Evolutionary conservation across 75 land plant genomes (phyloP), one percentile per base, ranked within the genome.

Genomic region (Ceratopteris richardii): DNA sequence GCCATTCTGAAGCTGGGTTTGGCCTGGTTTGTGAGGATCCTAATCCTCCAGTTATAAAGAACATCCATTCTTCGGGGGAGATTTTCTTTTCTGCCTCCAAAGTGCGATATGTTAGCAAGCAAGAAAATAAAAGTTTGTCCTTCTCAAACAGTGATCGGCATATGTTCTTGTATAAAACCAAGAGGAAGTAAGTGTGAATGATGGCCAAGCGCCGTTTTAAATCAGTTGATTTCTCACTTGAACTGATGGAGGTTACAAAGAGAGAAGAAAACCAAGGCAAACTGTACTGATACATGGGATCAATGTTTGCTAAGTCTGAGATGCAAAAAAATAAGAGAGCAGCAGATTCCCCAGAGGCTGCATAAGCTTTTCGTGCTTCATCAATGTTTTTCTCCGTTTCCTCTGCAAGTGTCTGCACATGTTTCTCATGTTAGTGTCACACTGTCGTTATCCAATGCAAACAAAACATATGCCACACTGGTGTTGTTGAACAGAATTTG

Each of bases 221-320:
- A 43, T 73, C 53, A 0, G 64, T 16, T 12, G 54, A 21, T 54
- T 66, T 73, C 23, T 66, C 65, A 21, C 70, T 66, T 23, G 56
- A 47, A 21, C 53, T 56, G 54, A 73, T 73, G 0, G 76, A 73
- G n/a, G 29, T 47, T 5, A 73, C 55, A 31, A 73, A 73, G 0
- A 73, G 64, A 0, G 76, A 59, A 14, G 69, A 70, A 66, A 73
- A 73, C 76, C 76, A 73, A 22, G 76, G 76, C 1, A 73, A 54
- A 33, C 70, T 73, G 39, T 73, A 73, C 25, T 73, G 76, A 40
- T 73, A 73, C 76, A 73, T 73, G 0, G 76, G 76, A 39, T 73
- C 76, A 37, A 73, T 73, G 26, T 73, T 73, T 28, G 76, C 76
- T 9, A 73, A 40, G 58, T 73, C 76, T 23, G 71, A 51, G 26